Base-by-base conservation (phyloP, 1,284 basidiomycete genomes). In the Austroboletus novae-zelandiae region DNA sequence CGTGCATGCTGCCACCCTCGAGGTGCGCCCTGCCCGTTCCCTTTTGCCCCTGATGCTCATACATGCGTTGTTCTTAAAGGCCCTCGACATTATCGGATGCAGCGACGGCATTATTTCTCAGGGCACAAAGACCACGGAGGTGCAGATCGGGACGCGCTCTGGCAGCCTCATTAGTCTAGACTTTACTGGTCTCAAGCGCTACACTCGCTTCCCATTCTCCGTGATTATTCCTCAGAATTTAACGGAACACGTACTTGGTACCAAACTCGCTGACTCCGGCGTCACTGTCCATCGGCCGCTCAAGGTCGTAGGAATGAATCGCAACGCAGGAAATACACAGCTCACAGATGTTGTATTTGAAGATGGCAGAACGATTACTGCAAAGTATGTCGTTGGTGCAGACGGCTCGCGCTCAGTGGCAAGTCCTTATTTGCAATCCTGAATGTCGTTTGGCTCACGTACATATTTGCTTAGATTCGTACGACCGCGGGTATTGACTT, bases 371-470 rank as follows among this genome's bases (percentile, higher is more conserved):
- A 61, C 69, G 11, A 62, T 82, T 30, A 71, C 65, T 1, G 67
- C 80, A 10, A 71, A 68, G 25, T 80, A 79, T 56, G 73, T 83
- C 2, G 58, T 83, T 27, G 80, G 77, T 36, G 80, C 81, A 11
- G 80, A 84, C 60, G 81, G 82, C n/a, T 67, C 75, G 15, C 71
- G 64, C 47, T 84, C 82, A 3, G 61, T 66, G n/a, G 82, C 79
- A 58, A 54, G 78, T 55, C 8, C 13, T 10, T 15, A 17, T 49
- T 25, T 29, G 1, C 7, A 8, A 5, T 32, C 13, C 37, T 10
- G 17, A 15, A 14, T 41, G 2, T 3, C 7, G 23, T 14, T 37
- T 18, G 14, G 10, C 5, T 43, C 7, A 9, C 37, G 46, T 13
- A 56, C 9, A 14, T 14, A 10, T 20, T 1, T 2, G 10, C 11